A percentile compares a stretch with the other conserved stretches of the same genome.
These are phyloP conservation scores for Phycomyces blakesleeanus DNA, from an alignment of 192 early-diverging fungal genomes.

Conservation along the genomic window DNA sequence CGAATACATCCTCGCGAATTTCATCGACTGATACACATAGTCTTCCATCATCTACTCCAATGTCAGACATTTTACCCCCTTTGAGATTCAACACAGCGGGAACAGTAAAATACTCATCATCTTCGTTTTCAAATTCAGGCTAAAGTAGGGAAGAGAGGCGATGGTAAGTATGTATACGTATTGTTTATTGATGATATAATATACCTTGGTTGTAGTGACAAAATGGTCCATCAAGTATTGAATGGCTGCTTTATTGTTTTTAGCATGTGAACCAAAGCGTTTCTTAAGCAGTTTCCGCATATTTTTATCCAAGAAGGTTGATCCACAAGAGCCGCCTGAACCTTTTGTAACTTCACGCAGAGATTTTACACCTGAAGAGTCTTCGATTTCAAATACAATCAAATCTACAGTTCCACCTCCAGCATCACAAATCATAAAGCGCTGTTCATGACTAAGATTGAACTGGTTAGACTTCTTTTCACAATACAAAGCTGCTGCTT, in stretches of 20 bases:
- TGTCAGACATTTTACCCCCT: conserved; percentile 35
- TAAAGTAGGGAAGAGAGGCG: conserved; percentile 1
- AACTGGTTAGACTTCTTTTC: conserved; percentile 43
- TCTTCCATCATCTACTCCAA: conserved; percentile 41
- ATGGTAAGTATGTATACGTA: no score
- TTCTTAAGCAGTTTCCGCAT: conserved; percentile 42
- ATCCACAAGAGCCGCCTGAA: conserved; percentile 48
- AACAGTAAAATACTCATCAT: conserved; percentile 41
- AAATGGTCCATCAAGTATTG: conserved; percentile 39
- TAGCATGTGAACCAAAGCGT: conserved; percentile 32
- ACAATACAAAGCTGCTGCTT: conserved; percentile 46
- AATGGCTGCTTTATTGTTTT: conserved; percentile 20
- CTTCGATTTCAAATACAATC: conserved; percentile 1
- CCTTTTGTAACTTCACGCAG: conserved; percentile 48
- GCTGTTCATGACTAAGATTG: conserved; percentile 34
- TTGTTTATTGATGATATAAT: no score
- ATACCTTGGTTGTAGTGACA: conserved; percentile 41
- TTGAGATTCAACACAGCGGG: conserved; percentile 36
- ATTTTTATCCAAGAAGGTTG: conserved; percentile 41
- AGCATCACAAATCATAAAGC: conserved; percentile 49
- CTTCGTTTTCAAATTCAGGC: conserved; percentile 46
- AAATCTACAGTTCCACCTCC: conserved; percentile 56
- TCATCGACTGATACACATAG: conserved; percentile 38
- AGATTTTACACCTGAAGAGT: conserved; percentile 4
- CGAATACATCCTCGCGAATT: conserved; percentile 44